phyloP scores from a whole-genome alignment of 1,139 yeast genomes.

The Diutina pseudorugosa region DNA sequence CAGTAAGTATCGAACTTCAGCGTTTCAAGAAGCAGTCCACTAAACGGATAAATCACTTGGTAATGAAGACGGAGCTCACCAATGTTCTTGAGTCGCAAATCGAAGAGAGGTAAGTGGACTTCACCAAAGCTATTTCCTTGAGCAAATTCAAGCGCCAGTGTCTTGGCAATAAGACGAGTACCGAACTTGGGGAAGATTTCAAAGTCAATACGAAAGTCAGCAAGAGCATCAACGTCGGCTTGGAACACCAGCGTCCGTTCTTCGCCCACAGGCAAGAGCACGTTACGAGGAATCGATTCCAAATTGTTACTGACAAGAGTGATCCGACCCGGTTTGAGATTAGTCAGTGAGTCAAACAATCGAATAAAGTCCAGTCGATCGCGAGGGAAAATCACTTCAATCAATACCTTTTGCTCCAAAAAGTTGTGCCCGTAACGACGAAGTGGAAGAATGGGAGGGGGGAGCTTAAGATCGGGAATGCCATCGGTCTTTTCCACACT shows the following conservation, averaged over 20 bases:
- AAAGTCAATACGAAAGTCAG: constrained; percentile 67
- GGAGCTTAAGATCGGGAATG: constrained; percentile 82
- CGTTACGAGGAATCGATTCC: constrained; percentile 78
- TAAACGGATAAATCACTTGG: constrained; percentile 82
- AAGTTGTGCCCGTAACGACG: constrained; percentile 93
- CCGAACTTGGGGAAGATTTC: constrained; percentile 94
- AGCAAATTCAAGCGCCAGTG: constrained; percentile 59
- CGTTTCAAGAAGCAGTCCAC: constrained; percentile 76
- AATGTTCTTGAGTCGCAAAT: constrained; percentile 66
- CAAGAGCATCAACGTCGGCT: constrained; percentile 57
- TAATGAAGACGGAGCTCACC: constrained; percentile 72
- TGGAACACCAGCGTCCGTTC: constrained; percentile 54
- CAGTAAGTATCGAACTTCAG: constrained; percentile 93
- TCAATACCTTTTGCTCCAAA: constrained; percentile 74
- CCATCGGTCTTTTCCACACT: constrained; percentile 40
- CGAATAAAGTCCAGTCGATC: constrained; percentile 37
- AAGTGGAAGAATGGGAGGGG: constrained; percentile 92
- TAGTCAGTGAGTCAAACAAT: constrained; percentile 34
- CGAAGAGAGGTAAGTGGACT: constrained; percentile 66
- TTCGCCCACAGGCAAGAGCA: constrained; percentile 65
- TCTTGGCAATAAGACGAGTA: constrained; percentile 79
- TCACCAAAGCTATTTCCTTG: constrained; percentile 31
- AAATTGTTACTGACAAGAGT: constrained; percentile 61
- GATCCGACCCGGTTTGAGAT: constrained; percentile 41
- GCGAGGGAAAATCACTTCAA: constrained; percentile 60